Conservation (phyloP, 345 rosid species). For the Bretschneidera sinensis region DNA sequence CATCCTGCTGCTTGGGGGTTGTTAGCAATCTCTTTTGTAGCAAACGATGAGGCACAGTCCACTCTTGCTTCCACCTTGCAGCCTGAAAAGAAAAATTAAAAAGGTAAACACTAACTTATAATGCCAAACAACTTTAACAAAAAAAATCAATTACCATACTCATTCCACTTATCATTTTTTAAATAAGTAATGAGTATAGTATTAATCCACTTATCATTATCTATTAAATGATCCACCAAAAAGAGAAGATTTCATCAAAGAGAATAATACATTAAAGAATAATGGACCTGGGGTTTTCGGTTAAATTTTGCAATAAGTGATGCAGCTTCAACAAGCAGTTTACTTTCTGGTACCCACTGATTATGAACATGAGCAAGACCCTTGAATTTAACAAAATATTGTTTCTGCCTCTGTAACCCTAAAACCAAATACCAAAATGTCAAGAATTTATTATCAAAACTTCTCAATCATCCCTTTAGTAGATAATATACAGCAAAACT, state of each 20-base stretch:
- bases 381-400: slow-evolving; percentile 46
- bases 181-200: too few relatives aligned
- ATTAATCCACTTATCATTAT: too few relatives aligned
- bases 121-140: background rate
- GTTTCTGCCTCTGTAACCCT: slow-evolving; percentile 31
- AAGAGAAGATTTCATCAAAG: background rate
- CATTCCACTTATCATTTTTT: background rate
- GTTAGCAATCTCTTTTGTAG: slow-evolving; percentile 28
- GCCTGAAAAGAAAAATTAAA: slow-evolving; percentile 25
- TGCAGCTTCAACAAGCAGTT: slow-evolving; percentile 36
- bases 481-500: background rate
- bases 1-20: slow-evolving; percentile 18
- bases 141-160: background rate
- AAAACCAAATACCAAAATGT: slow-evolving; percentile 9
- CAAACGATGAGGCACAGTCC: slow-evolving; percentile 45
- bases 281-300: slow-evolving; percentile 33
- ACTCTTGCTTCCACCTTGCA: slow-evolving; percentile 34
- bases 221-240: background rate
- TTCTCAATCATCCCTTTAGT: background rate
- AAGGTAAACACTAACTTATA: slow-evolving; percentile 1
- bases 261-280: background rate
- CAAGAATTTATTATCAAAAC: background rate
- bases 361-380: slow-evolving; percentile 63
- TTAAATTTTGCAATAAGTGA: slow-evolving; percentile 36
- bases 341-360: slow-evolving; percentile 42